Percentiles rank a stretch among this genome's conserved stretches.
Conservation (phyloP, 1,284 basidiomycete species). For the Apiotrichum laibachii region DNA sequence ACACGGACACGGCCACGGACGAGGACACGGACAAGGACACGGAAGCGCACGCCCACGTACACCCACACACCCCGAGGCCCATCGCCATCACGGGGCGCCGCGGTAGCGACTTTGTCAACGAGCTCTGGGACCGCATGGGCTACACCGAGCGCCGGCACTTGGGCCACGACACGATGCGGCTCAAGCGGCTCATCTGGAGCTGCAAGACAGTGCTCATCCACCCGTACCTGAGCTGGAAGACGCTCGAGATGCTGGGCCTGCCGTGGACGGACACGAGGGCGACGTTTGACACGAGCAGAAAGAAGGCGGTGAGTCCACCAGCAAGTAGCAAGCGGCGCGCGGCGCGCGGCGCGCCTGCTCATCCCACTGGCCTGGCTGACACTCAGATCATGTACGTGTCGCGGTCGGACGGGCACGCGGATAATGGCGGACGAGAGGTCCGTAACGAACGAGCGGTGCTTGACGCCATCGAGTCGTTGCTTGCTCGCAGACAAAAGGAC, state of each 20-base stretch:
- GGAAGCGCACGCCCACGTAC: too few relatives aligned
- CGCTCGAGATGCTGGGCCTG: constrained; percentile 5
- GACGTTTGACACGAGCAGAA: neutral
- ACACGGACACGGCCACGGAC: too few relatives aligned
- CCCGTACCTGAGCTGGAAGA: constrained; percentile 3
- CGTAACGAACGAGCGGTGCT: constrained; percentile 5
- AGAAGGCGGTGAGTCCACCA: neutral
- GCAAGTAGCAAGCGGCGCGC: too few relatives aligned
- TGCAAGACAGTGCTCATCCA: constrained; percentile 9
- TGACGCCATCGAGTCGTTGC: neutral
- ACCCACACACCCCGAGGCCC: too few relatives aligned
- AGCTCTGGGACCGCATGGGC: constrained; percentile 2
- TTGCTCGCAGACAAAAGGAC: neutral
- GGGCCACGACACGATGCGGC: too few relatives aligned
- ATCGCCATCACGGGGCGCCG: neutral
- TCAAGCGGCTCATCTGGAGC: neutral
- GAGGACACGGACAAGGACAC: too few relatives aligned
- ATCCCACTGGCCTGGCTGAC: neutral
- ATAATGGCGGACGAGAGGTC: neutral
- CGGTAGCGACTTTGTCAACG: neutral
- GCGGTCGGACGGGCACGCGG: neutral
- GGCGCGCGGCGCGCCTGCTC: too few relatives aligned
- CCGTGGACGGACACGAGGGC: neutral
- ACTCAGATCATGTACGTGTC: constrained; percentile 8
- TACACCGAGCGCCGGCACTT: neutral